Base-by-base conservation (phyloP, 1,139 yeast species). In the Yamadazyma blattariae region DNA sequence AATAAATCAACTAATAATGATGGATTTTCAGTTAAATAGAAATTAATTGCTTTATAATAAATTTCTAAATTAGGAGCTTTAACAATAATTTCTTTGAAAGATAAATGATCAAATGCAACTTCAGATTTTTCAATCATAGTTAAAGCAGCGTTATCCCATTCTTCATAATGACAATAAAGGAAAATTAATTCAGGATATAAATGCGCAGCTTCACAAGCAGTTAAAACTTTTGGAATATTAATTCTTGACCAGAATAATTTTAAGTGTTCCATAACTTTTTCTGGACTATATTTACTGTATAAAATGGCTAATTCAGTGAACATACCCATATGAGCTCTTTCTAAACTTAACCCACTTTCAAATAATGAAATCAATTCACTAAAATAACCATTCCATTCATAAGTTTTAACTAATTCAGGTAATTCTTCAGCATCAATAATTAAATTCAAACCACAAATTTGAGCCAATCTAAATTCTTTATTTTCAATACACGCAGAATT, bases 251-350 rank as follows among this genome's bases (percentile, higher is more conserved):
- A 92, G 77, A 92, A 94, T 52, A 92, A 71, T 61, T 90, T 90
- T 76, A 92, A 75, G 65, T 92, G 98, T 64, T 92, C 98, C 89
- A 88, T 86, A 35, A 95, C 87, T 65, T 82, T 84, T 41, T 82
- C 87, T 29, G 97, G 96, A 45, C 80, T 79, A 65, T 90, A 92
- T 63, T 90, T 92, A 49, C 94, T 77, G 69, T 92, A 92, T 51
- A 92, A 72, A 36, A 87, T 74, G 14, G 97, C 96, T 55, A 94
- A 76, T 62, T 90, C 97, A 9, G 99, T 92, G 60, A 94, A 92
- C 97, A 92, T 92, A 52, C 97, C 98, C 97, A 92, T 92, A 59
- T 94, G 98, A 26, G 99, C 98, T 61, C 98, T 85, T 71, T 92
- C 99, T 51, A 92, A 77, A 34, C 96, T 95, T 42, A 92, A 76